These are phyloP conservation scores for Lichtheimia ornata DNA, from an alignment of 371 early-diverging fungal species.

Conservation along the genomic window DNA sequence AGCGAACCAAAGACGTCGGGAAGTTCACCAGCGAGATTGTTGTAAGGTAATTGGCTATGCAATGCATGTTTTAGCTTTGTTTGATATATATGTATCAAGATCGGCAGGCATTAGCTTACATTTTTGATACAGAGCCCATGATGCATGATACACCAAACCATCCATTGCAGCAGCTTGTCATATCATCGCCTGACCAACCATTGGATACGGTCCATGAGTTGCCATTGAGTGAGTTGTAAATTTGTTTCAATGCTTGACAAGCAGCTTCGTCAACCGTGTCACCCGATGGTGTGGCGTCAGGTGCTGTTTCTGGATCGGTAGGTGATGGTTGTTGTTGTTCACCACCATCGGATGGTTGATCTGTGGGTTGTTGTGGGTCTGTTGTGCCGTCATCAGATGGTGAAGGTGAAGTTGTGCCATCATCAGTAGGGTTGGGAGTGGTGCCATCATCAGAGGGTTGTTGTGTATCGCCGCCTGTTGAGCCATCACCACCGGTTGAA, in stretches of 20 bases:
- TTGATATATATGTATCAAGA: too few species aligned
- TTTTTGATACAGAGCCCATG: slow-evolving; percentile 32
- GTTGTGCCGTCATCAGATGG: not conserved
- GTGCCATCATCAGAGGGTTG: not conserved
- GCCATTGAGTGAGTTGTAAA: slow-evolving; percentile 36
- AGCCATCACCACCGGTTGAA: not conserved
- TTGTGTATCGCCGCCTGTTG: not conserved
- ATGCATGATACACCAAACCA: slow-evolving; percentile 47
- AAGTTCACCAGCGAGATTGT: slow-evolving; percentile 49
- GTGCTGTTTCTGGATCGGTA: not conserved
- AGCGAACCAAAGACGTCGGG: slow-evolving; percentile 45
- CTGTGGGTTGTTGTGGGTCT: not conserved
- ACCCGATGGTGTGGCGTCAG: not conserved
- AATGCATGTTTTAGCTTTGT: not conserved
- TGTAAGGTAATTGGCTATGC: slow-evolving; percentile 45
- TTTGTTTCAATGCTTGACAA: slow-evolving; percentile 36
- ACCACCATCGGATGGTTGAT: not conserved
- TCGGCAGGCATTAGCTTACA: slow-evolving; percentile 27
- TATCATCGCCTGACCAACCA: slow-evolving; percentile 42
- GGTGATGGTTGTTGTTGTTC: not conserved
- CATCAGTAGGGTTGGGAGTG: not conserved
- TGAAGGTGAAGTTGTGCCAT: slow-evolving; percentile 4
- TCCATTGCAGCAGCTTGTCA: slow-evolving; percentile 41
- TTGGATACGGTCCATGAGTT: slow-evolving; percentile 33
- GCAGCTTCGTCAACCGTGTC: slow-evolving; percentile 9